Conservation (phyloP, 164 flowering plant genomes). For the Liriodendron chinense region DNA sequence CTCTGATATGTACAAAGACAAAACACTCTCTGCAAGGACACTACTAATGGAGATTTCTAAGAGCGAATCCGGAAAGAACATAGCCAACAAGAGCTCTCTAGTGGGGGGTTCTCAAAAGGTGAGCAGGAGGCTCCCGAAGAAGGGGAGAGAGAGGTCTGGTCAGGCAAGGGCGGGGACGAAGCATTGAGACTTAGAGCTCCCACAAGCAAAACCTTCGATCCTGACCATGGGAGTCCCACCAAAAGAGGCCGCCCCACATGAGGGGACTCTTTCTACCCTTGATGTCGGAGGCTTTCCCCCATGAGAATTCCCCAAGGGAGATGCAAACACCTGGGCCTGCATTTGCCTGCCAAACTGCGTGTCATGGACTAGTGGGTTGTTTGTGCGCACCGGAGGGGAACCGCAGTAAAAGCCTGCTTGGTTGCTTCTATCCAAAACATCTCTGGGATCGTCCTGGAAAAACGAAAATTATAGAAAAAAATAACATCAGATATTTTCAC, state of each 20-base stretch:
- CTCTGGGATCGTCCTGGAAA: neutral
- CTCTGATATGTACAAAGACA: no score
- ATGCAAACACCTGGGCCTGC: constrained; percentile 4
- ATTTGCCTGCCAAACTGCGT: constrained; percentile 22
- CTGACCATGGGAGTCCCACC: constrained; percentile 21
- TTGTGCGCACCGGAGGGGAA: constrained; percentile 30
- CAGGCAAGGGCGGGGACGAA: constrained; percentile 25
- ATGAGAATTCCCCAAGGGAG: constrained; percentile 14
- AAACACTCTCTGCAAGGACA: no score
- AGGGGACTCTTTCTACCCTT: constrained; percentile 5
- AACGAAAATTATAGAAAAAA: neutral
- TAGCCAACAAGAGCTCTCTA: neutral
- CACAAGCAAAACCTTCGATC: constrained; percentile 26
- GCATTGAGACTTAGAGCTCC: constrained; percentile 21
- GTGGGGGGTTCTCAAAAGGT: neutral
- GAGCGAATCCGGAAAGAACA: no score
- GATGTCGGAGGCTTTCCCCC: constrained; percentile 14
- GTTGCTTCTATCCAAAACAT: neutral
- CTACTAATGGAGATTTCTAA: no score
- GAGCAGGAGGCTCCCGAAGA: neutral
- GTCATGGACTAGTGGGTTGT: constrained; percentile 29
- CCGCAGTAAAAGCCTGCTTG: constrained; percentile 22
- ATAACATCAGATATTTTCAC: neutral
- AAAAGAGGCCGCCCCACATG: constrained; percentile 21
- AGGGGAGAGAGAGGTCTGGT: constrained; percentile 1